These are phyloP conservation scores for Salix udensis DNA, from an alignment of 345 rosid genomes.

Conservation along the genomic window DNA sequence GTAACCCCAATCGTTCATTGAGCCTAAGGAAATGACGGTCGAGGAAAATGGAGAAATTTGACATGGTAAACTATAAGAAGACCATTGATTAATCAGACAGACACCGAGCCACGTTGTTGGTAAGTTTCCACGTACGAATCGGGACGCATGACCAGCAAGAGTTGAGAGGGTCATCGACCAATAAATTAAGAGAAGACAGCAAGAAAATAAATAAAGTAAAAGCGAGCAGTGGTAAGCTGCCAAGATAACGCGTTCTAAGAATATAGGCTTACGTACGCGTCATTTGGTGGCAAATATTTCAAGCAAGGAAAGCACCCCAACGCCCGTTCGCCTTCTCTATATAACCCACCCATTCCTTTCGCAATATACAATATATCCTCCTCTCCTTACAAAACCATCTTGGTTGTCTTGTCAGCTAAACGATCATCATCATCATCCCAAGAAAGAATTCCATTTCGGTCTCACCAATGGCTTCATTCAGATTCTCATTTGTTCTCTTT, in stretches of 20 bases:
- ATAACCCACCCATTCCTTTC: not conserved
- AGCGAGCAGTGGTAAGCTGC: not conserved
- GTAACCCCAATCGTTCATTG: not conserved
- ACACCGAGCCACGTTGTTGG: not conserved
- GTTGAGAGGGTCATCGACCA: not conserved
- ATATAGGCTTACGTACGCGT: not conserved
- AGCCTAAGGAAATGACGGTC: not conserved
- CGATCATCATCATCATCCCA: not conserved
- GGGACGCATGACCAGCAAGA: not conserved
- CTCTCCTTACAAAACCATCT: slow-evolving; percentile 9
- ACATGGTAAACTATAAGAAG: not conserved
- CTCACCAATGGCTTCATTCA: slow-evolving; percentile 56
- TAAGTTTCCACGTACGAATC: not conserved
- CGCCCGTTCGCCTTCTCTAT: not conserved
- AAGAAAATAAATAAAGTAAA: not conserved
- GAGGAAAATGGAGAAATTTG: not conserved
- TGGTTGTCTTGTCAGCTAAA: slow-evolving; percentile 4
- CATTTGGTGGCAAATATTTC: not conserved
- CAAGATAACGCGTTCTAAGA: not conserved
- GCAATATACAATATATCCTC: not conserved
- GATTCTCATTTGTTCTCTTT: slow-evolving; percentile 42
- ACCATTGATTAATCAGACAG: not conserved
- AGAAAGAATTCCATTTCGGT: not conserved
- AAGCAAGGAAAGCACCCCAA: not conserved
- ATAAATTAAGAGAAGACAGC: not conserved